phyloP scores from a whole-genome alignment of 306 rosid species.

The Gynostemma pentaphyllum region DNA sequence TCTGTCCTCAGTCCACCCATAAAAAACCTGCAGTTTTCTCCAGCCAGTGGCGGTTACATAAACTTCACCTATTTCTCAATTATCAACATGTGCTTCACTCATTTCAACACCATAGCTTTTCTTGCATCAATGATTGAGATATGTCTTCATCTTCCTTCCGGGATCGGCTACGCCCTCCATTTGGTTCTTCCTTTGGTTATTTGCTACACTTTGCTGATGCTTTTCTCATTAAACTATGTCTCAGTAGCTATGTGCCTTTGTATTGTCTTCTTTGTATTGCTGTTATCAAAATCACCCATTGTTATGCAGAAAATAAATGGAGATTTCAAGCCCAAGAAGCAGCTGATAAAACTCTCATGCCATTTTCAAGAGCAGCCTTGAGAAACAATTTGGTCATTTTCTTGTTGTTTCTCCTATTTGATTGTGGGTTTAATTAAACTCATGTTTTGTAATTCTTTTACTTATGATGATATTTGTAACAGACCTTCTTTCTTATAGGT shows the following conservation, averaged over 20 bases:
- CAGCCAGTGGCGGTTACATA: too few relatives aligned
- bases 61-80: not conserved
- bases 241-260: too few relatives aligned
- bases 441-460: too few relatives aligned
- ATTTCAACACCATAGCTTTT: not conserved
- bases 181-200: not conserved
- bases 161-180: not conserved
- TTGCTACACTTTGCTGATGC: not conserved
- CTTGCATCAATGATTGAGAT: not conserved
- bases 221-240: not conserved
- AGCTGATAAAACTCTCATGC: not conserved
- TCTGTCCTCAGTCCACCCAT: conserved; percentile 9
- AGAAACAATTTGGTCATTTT: not conserved
- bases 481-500: too few relatives aligned
- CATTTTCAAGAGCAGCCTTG: not conserved
- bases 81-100: not conserved
- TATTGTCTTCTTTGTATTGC: not conserved
- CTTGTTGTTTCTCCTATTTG: too few relatives aligned
- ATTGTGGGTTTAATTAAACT: too few relatives aligned
- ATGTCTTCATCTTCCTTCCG: not conserved
- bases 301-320: not conserved
- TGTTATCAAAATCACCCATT: not conserved
- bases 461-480: too few relatives aligned
- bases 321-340: not conserved
- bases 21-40: not conserved